These are phyloP conservation scores for Cocos nucifera DNA, from an alignment of 176 grass and related monocot genomes.

Conservation along the genomic window DNA sequence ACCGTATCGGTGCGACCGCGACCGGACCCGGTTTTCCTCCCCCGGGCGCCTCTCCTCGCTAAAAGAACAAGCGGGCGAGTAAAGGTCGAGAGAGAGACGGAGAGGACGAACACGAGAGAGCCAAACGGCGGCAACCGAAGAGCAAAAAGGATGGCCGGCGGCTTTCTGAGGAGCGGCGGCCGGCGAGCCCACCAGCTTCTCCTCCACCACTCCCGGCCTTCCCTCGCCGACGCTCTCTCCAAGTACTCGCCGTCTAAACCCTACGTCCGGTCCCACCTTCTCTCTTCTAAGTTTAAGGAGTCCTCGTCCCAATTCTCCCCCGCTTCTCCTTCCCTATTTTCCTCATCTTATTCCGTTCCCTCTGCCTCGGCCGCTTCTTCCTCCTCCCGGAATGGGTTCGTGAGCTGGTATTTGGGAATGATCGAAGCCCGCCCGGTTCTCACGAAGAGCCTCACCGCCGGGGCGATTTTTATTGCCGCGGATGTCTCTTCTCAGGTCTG, in stretches of 20 bases:
- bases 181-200: slow-evolving; percentile 11
- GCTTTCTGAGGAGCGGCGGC: slow-evolving; percentile 1
- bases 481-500: slow-evolving; percentile 78
- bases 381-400: slow-evolving; percentile 27
- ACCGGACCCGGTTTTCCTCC: too few relatives aligned
- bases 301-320: slow-evolving; percentile 14
- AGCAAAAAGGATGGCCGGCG: background rate
- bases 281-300: slow-evolving; percentile 25
- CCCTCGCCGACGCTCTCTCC: slow-evolving; percentile 3
- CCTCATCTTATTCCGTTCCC: background rate
- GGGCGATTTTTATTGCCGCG: slow-evolving; percentile 64
- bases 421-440: slow-evolving; percentile 61
- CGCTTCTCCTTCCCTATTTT: background rate
- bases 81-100: too few relatives aligned
- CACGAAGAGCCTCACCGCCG: slow-evolving; percentile 89
- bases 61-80: too few relatives aligned
- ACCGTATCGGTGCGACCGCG: too few relatives aligned
- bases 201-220: slow-evolving; percentile 29
- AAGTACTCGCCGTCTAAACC: slow-evolving; percentile 4
- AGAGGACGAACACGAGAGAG: too few relatives aligned
- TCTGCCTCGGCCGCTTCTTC: background rate
- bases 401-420: slow-evolving; percentile 64
- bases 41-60: too few relatives aligned
- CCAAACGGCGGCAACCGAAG: too few relatives aligned
- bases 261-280: slow-evolving; percentile 41